Conservation (phyloP, 352 stramenopile species). For the Pythium rhizo-oryzae region DNA sequence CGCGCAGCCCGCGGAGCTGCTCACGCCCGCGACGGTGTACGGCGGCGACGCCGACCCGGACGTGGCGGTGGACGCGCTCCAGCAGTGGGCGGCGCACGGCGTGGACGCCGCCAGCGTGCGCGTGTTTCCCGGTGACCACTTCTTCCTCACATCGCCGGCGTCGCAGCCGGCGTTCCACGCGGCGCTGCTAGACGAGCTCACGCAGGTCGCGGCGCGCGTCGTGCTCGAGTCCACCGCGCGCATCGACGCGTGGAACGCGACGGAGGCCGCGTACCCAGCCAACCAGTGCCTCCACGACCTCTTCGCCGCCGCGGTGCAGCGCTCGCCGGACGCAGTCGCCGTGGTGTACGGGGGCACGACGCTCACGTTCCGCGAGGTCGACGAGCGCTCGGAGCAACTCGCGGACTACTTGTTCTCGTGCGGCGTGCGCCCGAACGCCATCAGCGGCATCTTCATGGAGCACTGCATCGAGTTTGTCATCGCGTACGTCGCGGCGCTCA, state of each 20-base stretch:
- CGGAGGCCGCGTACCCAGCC: conserved; percentile 56
- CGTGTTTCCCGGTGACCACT: conserved; percentile 62
- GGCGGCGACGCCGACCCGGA: conserved; percentile 49
- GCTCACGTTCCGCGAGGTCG: conserved; percentile 71
- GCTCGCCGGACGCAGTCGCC: conserved; percentile 64
- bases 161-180: conserved; percentile 32
- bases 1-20: conserved; percentile 26
- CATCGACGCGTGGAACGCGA: conserved; percentile 57
- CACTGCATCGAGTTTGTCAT: conserved; percentile 92
- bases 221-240: conserved; percentile 48
- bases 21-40: conserved; percentile 49
- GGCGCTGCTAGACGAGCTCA: conserved; percentile 41
- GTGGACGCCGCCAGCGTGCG: conserved; percentile 39
- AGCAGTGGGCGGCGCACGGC: conserved; percentile 33
- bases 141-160: conserved; percentile 44
- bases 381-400: conserved; percentile 66
- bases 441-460: conserved; percentile 91
- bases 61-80: conserved; percentile 39
- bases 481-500: conserved; percentile 89
- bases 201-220: conserved; percentile 37
- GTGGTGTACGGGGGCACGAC: conserved; percentile 72
- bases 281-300: conserved; percentile 83
- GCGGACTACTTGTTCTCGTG: conserved; percentile 65
- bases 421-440: conserved; percentile 69
- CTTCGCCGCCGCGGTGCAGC: conserved; percentile 69